These are phyloP conservation scores for Torulaspora franciscae DNA, from an alignment of 805 yeast genomes.

Conservation along the genomic window DNA sequence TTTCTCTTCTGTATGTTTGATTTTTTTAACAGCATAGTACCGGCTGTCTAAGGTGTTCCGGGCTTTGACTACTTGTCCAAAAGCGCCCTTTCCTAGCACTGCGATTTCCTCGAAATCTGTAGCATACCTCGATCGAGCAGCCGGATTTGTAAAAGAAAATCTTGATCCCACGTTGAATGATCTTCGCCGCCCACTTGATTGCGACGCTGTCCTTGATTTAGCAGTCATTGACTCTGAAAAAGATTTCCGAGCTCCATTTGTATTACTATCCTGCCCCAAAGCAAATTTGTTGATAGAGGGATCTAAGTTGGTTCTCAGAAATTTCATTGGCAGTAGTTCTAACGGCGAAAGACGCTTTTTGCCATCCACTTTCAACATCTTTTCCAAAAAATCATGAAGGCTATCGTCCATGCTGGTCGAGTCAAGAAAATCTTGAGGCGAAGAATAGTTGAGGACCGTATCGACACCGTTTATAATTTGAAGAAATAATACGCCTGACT, in stretches of 20 bases:
- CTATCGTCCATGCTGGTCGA: constrained; percentile 47
- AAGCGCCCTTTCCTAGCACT: constrained; percentile 88
- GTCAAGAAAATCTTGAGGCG: constrained; percentile 60
- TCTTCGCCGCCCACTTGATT: constrained; percentile 34
- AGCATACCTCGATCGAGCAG: constrained; percentile 63
- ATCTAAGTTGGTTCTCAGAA: constrained; percentile 68
- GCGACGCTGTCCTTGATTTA: constrained; percentile 24
- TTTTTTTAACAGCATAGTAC: constrained; percentile 89
- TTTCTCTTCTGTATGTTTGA: constrained; percentile 74
- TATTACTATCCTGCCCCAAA: constrained; percentile 14
- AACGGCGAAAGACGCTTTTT: constrained; percentile 76
- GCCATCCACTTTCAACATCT: constrained; percentile 59
- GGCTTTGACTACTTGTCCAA: constrained; percentile 97
- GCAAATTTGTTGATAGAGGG: constrained; percentile 29
- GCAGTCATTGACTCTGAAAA: constrained; percentile 8
- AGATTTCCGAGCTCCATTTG: constrained; percentile 9
- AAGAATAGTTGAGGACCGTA: constrained; percentile 47
- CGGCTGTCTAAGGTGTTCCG: constrained; percentile 91
- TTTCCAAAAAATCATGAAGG: constrained; percentile 59
- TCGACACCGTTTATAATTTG: constrained; percentile 61
- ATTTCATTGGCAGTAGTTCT: constrained; percentile 78
- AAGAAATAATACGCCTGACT: constrained; percentile 72
- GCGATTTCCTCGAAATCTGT: constrained; percentile 95
- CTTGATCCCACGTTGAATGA: constrained; percentile 41
- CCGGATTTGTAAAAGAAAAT: constrained; percentile 31